Evolutionary conservation across 176 grass and related monocot genomes (phyloP), one percentile per base, ranked within the genome.

Genomic region (Musa acuminata): DNA sequence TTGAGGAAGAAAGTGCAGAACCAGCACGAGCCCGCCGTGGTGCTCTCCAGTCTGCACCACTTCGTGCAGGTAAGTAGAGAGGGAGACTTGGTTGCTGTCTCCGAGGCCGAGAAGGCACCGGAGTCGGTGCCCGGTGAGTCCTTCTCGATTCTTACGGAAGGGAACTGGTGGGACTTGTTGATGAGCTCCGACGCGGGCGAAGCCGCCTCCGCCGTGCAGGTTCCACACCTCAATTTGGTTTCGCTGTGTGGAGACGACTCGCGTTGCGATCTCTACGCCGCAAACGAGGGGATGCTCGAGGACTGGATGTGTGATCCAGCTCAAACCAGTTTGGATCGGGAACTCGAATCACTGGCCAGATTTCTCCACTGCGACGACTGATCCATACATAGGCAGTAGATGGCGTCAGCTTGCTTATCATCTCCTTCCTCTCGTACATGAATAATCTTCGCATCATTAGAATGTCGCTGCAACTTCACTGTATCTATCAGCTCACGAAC

Each of bases 1-100:
- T 20, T 69, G 67, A 69, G 11, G 29, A 69, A 69, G 67, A 69
- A 69, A 19, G 43, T 69, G 27, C 11, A 69, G 48, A n/a, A 29
- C 35, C 67, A n/a, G 26, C 3, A 50, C 29, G 13, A 50, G 48
- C 2, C 29, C 8, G 8, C 16, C 57, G 6, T 20, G 17, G 8
- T 60, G 17, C 3, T 60, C 16, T 60, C 57, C 57, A n/a, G 19
- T 57, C 17, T 57, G 55, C 55, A 57, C 17, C 55, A 19, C 55
- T 57, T 57, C 1, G 17, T 57, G 13, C 13, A 16, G 13, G 13
- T 16, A 57, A 57, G 17, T 17, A 19, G 17, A 1, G 57, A 60
- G 14, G n/a, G 57, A 17, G n/a, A 60, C 13, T 17, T 8, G 17
- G 57, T 20, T 5, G 17, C 13, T 0, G 55, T 60, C 17, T 2